Percentiles rank a stretch among this genome's conserved stretches.
These are phyloP conservation scores for Talaromyces proteolyticus DNA, from an alignment of 495 filamentous ascomycete species.

Conservation along the genomic window DNA sequence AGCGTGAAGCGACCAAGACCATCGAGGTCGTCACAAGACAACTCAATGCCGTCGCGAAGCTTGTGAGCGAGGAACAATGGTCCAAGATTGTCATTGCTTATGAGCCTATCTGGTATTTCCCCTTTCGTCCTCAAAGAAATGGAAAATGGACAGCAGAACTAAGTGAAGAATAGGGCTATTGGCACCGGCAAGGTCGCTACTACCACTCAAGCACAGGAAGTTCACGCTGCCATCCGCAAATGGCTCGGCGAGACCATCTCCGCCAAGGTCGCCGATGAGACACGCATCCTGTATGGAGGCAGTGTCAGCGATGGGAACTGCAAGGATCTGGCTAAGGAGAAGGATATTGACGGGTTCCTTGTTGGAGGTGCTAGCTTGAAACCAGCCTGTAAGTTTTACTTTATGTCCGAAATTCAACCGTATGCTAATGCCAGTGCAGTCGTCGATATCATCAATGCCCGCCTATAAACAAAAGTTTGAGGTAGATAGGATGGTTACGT, in stretches of 20 bases:
- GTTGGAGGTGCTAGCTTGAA: conserved; percentile 98
- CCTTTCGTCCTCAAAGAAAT: neutral
- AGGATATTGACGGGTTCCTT: conserved; percentile 96
- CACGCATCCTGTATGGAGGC: conserved; percentile 91
- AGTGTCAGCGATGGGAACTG: conserved; percentile 98
- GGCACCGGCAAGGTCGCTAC: conserved; percentile 97
- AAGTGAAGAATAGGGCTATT: conserved; percentile 84
- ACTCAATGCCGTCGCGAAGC: conserved; percentile 61
- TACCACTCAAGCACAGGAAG: conserved; percentile 90
- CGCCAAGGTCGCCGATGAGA: conserved; percentile 64
- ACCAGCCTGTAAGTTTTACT: conserved; percentile 75
- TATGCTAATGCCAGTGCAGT: conserved; percentile 30
- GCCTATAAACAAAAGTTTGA: conserved; percentile 33
- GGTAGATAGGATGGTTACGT: neutral
- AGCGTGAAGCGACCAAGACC: conserved; percentile 82
- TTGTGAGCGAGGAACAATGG: conserved; percentile 69
- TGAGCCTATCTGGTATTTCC: conserved; percentile 84
- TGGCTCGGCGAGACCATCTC: conserved; percentile 77
- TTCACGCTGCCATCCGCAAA: conserved; percentile 83
- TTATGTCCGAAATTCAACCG: neutral
- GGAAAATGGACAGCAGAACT: no score
- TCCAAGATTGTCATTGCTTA: conserved; percentile 93
- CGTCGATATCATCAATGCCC: conserved; percentile 63
- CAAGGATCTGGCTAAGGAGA: conserved; percentile 81
- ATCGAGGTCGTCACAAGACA: conserved; percentile 84